These are phyloP conservation scores for Discostella stelligeroides DNA, from an alignment of 108 stramenopile species.

Conservation along the genomic window DNA sequence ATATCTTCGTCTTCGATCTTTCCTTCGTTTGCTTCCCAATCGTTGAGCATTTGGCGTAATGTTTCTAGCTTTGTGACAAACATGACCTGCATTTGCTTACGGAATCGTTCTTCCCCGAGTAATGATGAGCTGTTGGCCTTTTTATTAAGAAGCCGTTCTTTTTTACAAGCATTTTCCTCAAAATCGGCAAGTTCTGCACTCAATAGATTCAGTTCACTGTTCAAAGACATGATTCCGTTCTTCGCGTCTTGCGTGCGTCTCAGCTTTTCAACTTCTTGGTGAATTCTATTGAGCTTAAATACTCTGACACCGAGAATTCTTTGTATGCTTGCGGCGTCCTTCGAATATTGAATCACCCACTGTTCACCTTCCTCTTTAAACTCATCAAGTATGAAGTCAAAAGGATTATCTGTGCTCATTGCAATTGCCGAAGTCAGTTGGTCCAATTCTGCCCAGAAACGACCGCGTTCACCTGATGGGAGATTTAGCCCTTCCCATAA, in stretches of 20 bases:
- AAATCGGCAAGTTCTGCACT: slow-evolving; percentile 73
- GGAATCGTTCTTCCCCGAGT: slow-evolving; percentile 77
- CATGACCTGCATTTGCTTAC: slow-evolving; percentile 84
- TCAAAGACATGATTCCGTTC: slow-evolving; percentile 77
- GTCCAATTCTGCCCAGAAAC: slow-evolving; percentile 73
- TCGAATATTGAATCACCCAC: slow-evolving; percentile 60
- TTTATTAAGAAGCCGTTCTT: slow-evolving; percentile 70
- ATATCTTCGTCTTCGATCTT: slow-evolving; percentile 60
- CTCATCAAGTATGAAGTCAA: slow-evolving; percentile 37
- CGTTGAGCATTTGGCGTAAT: slow-evolving; percentile 54
- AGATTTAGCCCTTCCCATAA: slow-evolving; percentile 86
- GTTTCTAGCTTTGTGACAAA: slow-evolving; percentile 70
- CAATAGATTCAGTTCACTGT: slow-evolving; percentile 78
- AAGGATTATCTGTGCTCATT: slow-evolving; percentile 29
- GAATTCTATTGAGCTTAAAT: slow-evolving; percentile 71
- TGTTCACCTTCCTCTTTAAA: slow-evolving; percentile 52
- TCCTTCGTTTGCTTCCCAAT: slow-evolving; percentile 68
- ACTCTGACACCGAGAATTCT: slow-evolving; percentile 51
- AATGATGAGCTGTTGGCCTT: slow-evolving; percentile 65
- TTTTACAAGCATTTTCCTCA: slow-evolving; percentile 73
- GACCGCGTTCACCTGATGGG: slow-evolving; percentile 50
- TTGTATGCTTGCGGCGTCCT: slow-evolving; percentile 49
- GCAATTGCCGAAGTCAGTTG: slow-evolving; percentile 24
- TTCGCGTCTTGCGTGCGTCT: slow-evolving; percentile 76
- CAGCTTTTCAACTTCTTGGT: slow-evolving; percentile 76